Base-by-base conservation (phyloP, 2,329 filamentous ascomycete species). In the Dryadomyces sulphureus region DNA sequence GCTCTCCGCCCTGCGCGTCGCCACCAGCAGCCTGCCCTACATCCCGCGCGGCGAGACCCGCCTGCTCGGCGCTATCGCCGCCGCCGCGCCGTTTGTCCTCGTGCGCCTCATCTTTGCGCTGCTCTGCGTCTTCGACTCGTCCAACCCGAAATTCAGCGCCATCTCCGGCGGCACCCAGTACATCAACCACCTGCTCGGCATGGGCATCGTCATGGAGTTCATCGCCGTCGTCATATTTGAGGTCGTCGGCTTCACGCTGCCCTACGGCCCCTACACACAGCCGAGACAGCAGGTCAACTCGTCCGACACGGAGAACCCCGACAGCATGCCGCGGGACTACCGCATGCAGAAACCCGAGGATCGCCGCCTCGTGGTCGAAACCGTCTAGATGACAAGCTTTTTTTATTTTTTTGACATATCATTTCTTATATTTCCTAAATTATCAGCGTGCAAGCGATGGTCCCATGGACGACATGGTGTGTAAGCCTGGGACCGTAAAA, bases 151-250 rank as follows among this genome's bases (percentile, higher is more conserved):
- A 20, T 76, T 76, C 57, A 70, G 60, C 49, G 53, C 62, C 20
- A 52, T 66, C 21, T 60, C 53, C 24, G 65, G 67, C 14, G 61
- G 60, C 35, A 49, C 59, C 24, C 62, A 62, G 2, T 59, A 71
- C 35, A 53, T 54, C 34, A 51, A 50, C 45, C 52, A 53, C 20
- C 49, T 63, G 16, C 55, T 73, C 7, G 63, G 65, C 36, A 67
- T 75, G 63, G 60, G 65, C 5, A 59, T 73, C 7, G 48, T 74
- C 21, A 67, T 70, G 59, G 72, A 77, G 56, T 62, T 75, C 35
- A 54, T 64, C 7, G 61, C 70, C 19, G 62, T 72, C 2, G 39
- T 62, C 5, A 59, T 69, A 34, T 66, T 65, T 36, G 61, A 67
- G 48, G 50, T 45, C 3, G 51, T 67, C 9, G 68, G 68, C 0